Conservation (phyloP, 192 early-diverging fungal species). For the Geranomyces variabilis region DNA sequence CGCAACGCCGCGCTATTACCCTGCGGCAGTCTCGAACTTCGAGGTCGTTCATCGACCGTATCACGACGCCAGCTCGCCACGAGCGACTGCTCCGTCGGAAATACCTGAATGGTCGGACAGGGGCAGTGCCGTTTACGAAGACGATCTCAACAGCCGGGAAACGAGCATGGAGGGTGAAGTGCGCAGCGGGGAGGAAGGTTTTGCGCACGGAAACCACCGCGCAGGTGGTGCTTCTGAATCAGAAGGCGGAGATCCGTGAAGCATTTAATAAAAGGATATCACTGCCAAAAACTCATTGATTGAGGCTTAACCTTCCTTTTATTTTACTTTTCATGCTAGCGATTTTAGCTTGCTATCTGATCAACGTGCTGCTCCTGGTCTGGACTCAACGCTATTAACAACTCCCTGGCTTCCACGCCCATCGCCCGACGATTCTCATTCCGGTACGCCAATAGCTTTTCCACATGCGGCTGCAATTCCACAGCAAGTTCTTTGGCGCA, state of each 20-base stretch:
- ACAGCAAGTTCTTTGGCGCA: background rate
- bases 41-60: background rate
- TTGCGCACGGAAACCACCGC: no score
- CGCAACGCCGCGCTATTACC: background rate
- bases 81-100: conserved; percentile 1
- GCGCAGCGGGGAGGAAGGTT: background rate
- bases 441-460: background rate
- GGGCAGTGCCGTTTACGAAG: conserved; percentile 9
- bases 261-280: no score
- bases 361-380: no score
- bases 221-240: no score
- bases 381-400: no score
- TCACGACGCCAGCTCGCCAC: conserved; percentile 2
- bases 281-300: no score
- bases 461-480: background rate
- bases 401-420: background rate
- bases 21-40: background rate
- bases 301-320: no score
- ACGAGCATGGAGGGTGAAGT: background rate
- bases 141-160: background rate
- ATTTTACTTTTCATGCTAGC: no score
- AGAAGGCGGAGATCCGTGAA: no score
- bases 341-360: no score
- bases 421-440: background rate
- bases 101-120: conserved; percentile 25